Evolutionary conservation across 2,329 filamentous ascomycete species (phyloP), one percentile per base, ranked within the genome.

Genomic region (Colletotrichum kahawae): DNA sequence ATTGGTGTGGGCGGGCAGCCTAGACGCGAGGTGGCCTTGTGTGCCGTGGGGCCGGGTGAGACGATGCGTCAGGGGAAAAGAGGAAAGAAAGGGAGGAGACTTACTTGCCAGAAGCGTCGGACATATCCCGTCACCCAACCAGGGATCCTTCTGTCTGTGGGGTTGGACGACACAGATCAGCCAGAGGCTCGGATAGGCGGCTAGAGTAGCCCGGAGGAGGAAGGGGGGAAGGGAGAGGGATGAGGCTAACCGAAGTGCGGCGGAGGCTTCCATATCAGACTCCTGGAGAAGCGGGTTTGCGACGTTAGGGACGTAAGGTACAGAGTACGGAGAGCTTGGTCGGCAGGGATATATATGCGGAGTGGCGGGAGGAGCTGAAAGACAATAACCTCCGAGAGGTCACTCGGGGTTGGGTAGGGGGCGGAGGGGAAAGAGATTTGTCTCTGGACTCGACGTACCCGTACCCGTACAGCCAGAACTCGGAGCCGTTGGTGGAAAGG

Each of bases 381-480:
- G 54, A 31, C 54, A 43, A 14, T 31, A 13, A 54, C 54, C 34
- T 24, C 31, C 56, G 38, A 57, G 43, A 75, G 74, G 59, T 65
- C 60, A 54, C 71, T 27, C 51, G 27, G 59, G 57, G 34, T 51
- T 62, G 38, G 70, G 57, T 33, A 34, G 27, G n/a, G 12, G 48
- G 67, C 36, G 60, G 31, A 56, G 48, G 34, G 67, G 38, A 48
- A 63, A 51, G 66, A 43, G 34, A 10, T 36, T 10, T 38, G n/a
- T 24, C 14, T 48, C 4, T 38, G 21, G 27, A 64, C 38, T 64
- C 21, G 59, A 86, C 89, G 78, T 88, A 98, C 96, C 96, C 97
- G 82, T 98, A 99, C 77, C 97, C 97, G 84, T 98, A 98, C 60
- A 99, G 88, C 97, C 97, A 99, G 80, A 98, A 95, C 82, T 98